Conservation (phyloP, 768 basidiomycete species). For the Pleurotus platypus region DNA sequence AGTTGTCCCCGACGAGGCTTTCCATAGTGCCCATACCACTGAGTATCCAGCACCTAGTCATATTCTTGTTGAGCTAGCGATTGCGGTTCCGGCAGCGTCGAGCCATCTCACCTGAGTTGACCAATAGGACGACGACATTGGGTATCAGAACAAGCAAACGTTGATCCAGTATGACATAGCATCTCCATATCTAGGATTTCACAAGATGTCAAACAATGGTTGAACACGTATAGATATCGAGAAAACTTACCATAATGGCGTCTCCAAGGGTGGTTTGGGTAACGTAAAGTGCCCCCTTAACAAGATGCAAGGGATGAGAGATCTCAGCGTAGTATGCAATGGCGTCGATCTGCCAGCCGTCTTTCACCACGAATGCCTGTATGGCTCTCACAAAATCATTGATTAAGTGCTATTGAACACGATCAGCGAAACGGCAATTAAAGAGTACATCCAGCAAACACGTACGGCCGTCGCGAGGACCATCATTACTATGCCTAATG, state of each 20-base stretch:
- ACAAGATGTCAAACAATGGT: neutral
- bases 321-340: neutral
- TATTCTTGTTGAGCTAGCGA: neutral
- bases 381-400: neutral
- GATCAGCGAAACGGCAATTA: neutral
- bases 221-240: neutral
- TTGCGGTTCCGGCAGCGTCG: neutral
- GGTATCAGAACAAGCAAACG: neutral
- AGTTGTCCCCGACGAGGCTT: neutral
- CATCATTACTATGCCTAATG: neutral
- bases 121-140: neutral
- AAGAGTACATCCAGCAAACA: neutral
- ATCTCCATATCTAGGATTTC: neutral
- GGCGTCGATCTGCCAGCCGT: neutral
- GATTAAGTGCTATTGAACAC: neutral
- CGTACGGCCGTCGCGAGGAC: neutral
- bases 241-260: neutral
- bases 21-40: neutral
- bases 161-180: neutral
- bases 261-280: neutral
- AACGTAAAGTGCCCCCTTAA: neutral
- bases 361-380: neutral
- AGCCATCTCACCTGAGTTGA: neutral
- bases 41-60: neutral
- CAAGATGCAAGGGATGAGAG: neutral